Evolutionary conservation across 805 yeast genomes (phyloP).

Genomic region (Candida adriatica): DNA sequence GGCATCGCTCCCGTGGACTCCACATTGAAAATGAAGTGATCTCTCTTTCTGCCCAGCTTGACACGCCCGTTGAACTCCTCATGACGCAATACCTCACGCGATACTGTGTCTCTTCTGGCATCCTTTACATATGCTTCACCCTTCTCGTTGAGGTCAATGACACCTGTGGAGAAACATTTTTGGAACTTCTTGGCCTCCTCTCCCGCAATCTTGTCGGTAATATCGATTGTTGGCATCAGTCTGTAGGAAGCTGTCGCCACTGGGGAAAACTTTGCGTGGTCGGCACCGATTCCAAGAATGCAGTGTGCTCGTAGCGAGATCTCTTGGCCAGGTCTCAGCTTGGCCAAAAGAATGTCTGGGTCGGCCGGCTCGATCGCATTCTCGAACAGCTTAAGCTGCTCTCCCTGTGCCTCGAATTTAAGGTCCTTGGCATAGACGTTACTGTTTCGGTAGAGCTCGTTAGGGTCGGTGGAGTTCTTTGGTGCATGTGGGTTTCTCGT

Average conservation of each 20-base stretch:
- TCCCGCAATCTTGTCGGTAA: conserved; percentile 68
- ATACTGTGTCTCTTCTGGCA: conserved; percentile 92
- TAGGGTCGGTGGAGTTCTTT: conserved; percentile 71
- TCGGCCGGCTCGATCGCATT: conserved; percentile 72
- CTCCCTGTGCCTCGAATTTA: conserved; percentile 87
- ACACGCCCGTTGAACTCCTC: conserved; percentile 86
- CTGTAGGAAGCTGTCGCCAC: conserved; percentile 96
- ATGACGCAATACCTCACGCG: conserved; percentile 93
- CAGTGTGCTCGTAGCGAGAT: conserved; percentile 87
- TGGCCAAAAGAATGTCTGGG: conserved; percentile 86
- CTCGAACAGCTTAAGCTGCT: conserved; percentile 67
- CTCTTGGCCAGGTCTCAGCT: conserved; percentile 95
- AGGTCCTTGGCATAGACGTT: conserved; percentile 86
- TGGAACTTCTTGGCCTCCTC: conserved; percentile 72
- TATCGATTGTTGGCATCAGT: conserved; percentile 80
- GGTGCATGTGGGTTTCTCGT: conserved; percentile 82
- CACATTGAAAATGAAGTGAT: conserved; percentile 89
- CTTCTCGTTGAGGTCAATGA: conserved; percentile 60
- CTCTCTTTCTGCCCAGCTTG: conserved; percentile 83
- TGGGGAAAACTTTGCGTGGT: conserved; percentile 97
- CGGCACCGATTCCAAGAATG: conserved; percentile 84
- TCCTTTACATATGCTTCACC: conserved; percentile 79
- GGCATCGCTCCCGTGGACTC: conserved; percentile 96
- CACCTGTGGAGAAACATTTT: conserved; percentile 91
- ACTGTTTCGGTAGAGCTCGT: conserved; percentile 74